These are phyloP conservation scores for Suillus bovinus DNA, from an alignment of 768 basidiomycete species.

Conservation along the genomic window DNA sequence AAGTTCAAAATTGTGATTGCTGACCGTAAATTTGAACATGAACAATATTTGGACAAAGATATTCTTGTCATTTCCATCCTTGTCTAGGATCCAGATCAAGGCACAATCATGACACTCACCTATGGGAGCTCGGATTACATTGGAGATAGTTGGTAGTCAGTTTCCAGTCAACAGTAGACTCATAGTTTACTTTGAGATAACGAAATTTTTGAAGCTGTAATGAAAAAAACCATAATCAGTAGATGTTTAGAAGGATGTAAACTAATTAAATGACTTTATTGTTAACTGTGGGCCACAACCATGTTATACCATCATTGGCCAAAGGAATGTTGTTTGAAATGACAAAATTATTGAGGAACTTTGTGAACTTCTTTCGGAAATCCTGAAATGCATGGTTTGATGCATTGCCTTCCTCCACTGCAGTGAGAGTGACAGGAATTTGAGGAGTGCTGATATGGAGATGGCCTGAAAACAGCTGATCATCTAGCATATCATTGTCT, in stretches of 20 bases:
- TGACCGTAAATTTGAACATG: conserved; percentile 19
- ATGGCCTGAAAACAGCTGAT: not conserved
- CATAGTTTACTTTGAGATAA: conserved; percentile 28
- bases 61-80: not conserved
- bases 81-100: conserved; percentile 19
- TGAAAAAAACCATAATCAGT: not conserved
- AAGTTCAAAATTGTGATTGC: conserved; percentile 11
- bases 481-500: not conserved
- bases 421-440: not conserved
- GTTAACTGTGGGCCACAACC: not conserved
- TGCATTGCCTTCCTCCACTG: not conserved
- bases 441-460: not conserved
- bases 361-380: not conserved
- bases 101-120: conserved; percentile 29
- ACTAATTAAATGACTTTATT: not conserved
- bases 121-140: conserved; percentile 33
- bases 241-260: not conserved
- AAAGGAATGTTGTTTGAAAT: not conserved
- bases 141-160: conserved; percentile 28
- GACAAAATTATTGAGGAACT: not conserved
- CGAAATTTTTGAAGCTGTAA: conserved; percentile 27
- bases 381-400: not conserved
- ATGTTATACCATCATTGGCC: not conserved
- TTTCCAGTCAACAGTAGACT: conserved; percentile 30
- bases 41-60: conserved; percentile 13